phyloP scores from a whole-genome alignment of 768 basidiomycete genomes.

The Mycena filopes region DNA sequence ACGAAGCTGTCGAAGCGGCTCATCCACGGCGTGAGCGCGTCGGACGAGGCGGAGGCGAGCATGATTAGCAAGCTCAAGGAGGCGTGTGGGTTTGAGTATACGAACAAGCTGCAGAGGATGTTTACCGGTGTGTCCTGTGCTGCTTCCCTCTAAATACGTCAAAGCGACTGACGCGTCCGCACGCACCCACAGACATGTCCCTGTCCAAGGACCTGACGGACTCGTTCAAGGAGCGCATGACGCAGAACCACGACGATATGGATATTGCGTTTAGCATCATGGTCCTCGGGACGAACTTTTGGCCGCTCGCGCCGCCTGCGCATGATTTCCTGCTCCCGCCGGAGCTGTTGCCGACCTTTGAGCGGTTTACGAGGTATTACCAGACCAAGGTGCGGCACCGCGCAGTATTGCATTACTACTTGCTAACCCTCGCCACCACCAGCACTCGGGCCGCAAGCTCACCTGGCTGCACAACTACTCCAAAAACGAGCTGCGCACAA shows the following conservation, averaged over 20 bases:
- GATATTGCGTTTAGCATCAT: conserved; percentile 91
- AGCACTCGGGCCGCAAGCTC: conserved; percentile 95
- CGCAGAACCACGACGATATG: conserved; percentile 84
- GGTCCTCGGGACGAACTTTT: conserved; percentile 96
- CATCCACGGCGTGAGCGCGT: conserved; percentile 90
- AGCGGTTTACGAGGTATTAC: conserved; percentile 93
- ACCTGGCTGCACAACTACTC: conserved; percentile 99
- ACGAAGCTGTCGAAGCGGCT: conserved; percentile 94
- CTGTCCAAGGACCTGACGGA: conserved; percentile 95
- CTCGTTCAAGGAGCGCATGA: conserved; percentile 94
- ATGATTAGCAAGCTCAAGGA: conserved; percentile 99
- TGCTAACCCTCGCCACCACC: conserved; percentile 43
- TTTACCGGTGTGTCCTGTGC: conserved; percentile 75
- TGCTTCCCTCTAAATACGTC: too few relatives aligned
- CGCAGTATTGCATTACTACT: too few relatives aligned
- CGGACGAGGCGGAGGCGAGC: conserved; percentile 95
- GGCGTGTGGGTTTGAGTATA: conserved; percentile 96
- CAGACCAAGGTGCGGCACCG: conserved; percentile 52
- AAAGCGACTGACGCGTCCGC: too few relatives aligned
- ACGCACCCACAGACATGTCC: conserved; percentile 78
- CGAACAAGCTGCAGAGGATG: conserved; percentile 96
- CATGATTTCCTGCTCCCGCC: conserved; percentile 91
- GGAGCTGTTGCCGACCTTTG: conserved; percentile 88
- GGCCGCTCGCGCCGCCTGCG: conserved; percentile 87
- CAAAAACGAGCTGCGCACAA: conserved; percentile 95